These are phyloP conservation scores for Quercus engelmannii DNA, from an alignment of 306 rosid genomes.

Conservation along the genomic window DNA sequence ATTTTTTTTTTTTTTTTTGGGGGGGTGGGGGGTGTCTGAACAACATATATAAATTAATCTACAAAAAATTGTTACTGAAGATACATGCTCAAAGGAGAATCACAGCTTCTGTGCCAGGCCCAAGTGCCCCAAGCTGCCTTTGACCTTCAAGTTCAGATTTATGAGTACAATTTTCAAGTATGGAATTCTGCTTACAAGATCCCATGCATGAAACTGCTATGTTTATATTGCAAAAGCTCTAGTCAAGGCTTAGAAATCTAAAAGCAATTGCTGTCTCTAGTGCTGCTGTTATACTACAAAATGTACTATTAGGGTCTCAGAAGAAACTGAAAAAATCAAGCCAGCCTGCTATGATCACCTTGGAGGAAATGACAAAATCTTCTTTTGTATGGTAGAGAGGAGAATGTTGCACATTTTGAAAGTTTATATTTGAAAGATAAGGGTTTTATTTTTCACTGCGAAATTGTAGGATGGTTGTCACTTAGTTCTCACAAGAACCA, in stretches of 20 bases:
- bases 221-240: too few species aligned
- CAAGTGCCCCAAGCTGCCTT: not conserved
- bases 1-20: not conserved
- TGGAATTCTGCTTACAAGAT: not conserved
- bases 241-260: not conserved
- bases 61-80: not conserved
- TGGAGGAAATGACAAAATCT: not conserved
- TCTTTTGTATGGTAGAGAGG: not conserved
- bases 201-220: not conserved
- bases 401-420: not conserved
- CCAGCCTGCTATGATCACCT: not conserved
- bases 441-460: not conserved
- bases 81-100: not conserved
- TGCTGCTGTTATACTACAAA: not conserved
- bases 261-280: conserved; percentile 2
- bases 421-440: not conserved
- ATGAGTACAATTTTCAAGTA: not conserved
- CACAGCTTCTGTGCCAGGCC: not conserved
- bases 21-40: not conserved
- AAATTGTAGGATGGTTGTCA: not conserved
- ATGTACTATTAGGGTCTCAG: not conserved
- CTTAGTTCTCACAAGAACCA: not conserved
- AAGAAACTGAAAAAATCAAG: not conserved
- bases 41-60: not conserved
- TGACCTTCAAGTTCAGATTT: not conserved